Conservation (phyloP, 306 rosid species). For the Hippophae tibetana region DNA sequence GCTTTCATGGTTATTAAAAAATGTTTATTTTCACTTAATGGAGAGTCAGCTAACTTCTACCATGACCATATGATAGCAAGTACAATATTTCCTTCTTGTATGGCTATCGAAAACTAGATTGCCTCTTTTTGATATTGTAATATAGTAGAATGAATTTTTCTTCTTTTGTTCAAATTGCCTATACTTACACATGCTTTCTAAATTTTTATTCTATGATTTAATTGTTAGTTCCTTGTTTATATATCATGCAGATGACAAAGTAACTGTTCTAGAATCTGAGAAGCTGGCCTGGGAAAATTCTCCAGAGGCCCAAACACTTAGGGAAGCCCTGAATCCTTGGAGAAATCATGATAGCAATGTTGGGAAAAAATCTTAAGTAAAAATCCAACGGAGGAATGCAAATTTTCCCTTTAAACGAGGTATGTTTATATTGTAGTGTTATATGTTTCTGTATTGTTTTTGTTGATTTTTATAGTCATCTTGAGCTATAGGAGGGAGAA, state of each 20-base stretch:
- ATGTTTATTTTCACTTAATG: too few relatives aligned
- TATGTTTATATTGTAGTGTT: too few relatives aligned
- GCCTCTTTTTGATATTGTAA: neutral
- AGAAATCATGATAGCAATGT: slow-evolving; percentile 23
- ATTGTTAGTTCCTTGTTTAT: slow-evolving; percentile 1
- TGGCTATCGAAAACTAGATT: neutral
- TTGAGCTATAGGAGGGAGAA: too few relatives aligned
- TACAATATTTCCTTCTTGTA: too few relatives aligned
- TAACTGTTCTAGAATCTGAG: slow-evolving; percentile 78
- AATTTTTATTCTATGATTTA: slow-evolving; percentile 3
- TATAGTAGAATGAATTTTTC: neutral
- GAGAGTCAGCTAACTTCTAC: too few relatives aligned
- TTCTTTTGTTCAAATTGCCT: neutral
- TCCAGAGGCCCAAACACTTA: slow-evolving; percentile 60
- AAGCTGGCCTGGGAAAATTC: slow-evolving; percentile 73
- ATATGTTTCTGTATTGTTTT: too few relatives aligned
- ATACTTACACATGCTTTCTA: neutral
- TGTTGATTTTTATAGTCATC: too few relatives aligned
- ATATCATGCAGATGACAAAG: slow-evolving; percentile 67
- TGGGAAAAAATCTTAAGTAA: slow-evolving; percentile 19
- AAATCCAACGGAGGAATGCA: too few relatives aligned
- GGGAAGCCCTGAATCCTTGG: slow-evolving; percentile 63
- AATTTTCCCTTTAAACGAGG: too few relatives aligned
- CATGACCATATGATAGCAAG: neutral
- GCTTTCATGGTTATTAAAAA: too few relatives aligned